These are phyloP conservation scores for Otatea glauca DNA, from an alignment of 176 grass and related monocot species.

Conservation along the genomic window DNA sequence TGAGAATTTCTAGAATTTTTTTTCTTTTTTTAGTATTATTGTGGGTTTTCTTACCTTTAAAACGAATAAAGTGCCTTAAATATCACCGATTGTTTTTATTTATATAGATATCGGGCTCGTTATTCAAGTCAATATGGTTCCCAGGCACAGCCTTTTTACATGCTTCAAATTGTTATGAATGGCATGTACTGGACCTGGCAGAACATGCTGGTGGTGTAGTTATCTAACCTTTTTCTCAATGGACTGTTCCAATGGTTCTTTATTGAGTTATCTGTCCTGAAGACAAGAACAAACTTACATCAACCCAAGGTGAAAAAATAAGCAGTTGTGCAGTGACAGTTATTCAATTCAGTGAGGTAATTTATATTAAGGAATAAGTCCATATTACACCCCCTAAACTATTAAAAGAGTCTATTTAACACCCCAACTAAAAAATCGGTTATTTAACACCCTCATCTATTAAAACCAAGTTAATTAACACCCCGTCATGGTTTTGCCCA, in stretches of 20 bases:
- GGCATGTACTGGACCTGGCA: slow-evolving; percentile 31
- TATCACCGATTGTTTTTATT: no score
- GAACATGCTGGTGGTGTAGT: slow-evolving; percentile 40
- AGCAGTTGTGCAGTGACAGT: not conserved
- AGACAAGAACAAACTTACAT: slow-evolving; percentile 46
- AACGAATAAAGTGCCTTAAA: no score
- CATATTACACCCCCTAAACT: no score
- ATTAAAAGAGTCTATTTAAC: no score
- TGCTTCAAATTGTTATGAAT: slow-evolving; percentile 48
- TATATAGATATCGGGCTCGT: slow-evolving; percentile 41
- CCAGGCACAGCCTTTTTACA: not conserved
- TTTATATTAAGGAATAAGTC: no score
- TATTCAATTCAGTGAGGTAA: slow-evolving; percentile 22
- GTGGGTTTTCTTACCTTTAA: no score
- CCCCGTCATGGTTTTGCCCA: no score
- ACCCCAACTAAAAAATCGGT: no score
- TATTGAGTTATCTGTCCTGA: slow-evolving; percentile 93
- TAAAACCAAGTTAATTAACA: no score
- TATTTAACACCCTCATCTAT: no score
- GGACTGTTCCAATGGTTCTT: slow-evolving; percentile 99
- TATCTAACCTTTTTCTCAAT: slow-evolving; percentile 77
- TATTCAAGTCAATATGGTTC: slow-evolving; percentile 52
- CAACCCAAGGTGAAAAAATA: slow-evolving; percentile 31
- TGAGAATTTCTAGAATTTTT: no score
- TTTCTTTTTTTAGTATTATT: no score